phyloP scores from a whole-genome alignment of 2,329 filamentous ascomycete species.

The Sporothrix sp. region DNA sequence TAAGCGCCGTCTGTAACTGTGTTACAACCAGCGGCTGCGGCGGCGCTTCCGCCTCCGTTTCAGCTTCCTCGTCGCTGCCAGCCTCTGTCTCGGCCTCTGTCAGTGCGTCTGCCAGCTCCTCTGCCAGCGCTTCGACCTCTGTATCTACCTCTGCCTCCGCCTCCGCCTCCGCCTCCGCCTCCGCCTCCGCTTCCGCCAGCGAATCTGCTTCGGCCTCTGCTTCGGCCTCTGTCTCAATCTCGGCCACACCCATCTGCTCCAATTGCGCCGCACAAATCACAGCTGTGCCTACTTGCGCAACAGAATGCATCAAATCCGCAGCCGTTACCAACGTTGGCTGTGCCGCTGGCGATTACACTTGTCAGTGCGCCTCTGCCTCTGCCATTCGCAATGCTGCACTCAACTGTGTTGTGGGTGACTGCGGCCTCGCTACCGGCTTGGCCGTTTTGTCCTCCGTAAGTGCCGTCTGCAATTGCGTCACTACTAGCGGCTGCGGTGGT shows the following conservation, averaged over 20 bases:
- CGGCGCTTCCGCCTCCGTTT: too few relatives aligned
- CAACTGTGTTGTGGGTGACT: constrained; percentile 9
- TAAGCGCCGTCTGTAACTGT: background rate
- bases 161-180: background rate
- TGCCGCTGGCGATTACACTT: background rate
- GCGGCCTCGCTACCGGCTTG: background rate
- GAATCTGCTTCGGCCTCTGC: background rate
- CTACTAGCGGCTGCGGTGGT: constrained; percentile 5
- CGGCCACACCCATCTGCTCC: background rate
- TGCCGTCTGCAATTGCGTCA: background rate
- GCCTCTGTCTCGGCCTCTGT: background rate
- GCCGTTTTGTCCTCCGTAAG: background rate
- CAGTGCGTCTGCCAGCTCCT: background rate
- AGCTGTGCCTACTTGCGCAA: constrained; percentile 5
- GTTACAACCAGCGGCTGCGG: constrained; percentile 3
- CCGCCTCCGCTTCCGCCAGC: background rate
- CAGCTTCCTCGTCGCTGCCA: background rate
- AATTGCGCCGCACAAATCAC: background rate
- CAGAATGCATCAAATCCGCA: background rate
- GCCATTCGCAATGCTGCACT: constrained; percentile 8
- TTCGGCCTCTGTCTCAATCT: background rate
- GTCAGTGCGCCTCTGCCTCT: constrained; percentile 9
- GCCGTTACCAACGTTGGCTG: background rate
- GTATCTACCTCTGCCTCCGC: background rate
- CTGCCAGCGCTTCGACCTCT: background rate